These are phyloP conservation scores for Colletotrichum karsti DNA, from an alignment of 2,329 filamentous ascomycete species.

Conservation along the genomic window DNA sequence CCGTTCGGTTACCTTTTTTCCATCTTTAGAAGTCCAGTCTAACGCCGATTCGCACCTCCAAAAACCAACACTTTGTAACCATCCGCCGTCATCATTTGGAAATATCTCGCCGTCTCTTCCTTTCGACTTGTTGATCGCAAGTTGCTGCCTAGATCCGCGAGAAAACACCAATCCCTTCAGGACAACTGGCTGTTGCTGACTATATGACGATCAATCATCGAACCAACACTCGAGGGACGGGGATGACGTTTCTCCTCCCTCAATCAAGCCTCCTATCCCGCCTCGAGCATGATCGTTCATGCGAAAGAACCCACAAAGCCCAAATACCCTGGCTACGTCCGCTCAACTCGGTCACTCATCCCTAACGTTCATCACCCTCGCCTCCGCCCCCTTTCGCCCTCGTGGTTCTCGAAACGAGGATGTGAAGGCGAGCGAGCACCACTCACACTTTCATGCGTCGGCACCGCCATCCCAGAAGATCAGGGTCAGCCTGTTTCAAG, in stretches of 20 bases:
- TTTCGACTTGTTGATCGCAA: not conserved
- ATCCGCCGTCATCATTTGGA: not conserved
- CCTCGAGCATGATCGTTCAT: constrained; percentile 15
- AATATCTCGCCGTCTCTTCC: not conserved
- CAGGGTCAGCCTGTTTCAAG: constrained; percentile 15
- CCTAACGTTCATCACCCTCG: constrained; percentile 13
- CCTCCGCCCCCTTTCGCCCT: not conserved
- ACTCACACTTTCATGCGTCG: constrained; percentile 26
- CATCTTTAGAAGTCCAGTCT: constrained; percentile 13
- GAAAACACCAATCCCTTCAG: not conserved
- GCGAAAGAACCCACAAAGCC: not conserved
- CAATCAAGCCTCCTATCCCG: constrained; percentile 1
- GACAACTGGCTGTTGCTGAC: not conserved
- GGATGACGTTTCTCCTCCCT: not conserved
- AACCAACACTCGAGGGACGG: not conserved
- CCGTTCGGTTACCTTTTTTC: constrained; percentile 7
- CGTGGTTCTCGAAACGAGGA: not conserved
- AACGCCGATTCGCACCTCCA: not conserved
- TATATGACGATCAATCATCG: not conserved
- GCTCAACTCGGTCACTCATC: not conserved
- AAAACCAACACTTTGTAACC: not conserved
- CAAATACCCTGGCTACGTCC: not conserved
- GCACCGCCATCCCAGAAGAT: constrained; percentile 1
- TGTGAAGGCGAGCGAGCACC: constrained; percentile 7
- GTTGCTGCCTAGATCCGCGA: not conserved